Evolutionary conservation across 768 basidiomycete species (phyloP).

Genomic region (Glaciozyma martinii): DNA sequence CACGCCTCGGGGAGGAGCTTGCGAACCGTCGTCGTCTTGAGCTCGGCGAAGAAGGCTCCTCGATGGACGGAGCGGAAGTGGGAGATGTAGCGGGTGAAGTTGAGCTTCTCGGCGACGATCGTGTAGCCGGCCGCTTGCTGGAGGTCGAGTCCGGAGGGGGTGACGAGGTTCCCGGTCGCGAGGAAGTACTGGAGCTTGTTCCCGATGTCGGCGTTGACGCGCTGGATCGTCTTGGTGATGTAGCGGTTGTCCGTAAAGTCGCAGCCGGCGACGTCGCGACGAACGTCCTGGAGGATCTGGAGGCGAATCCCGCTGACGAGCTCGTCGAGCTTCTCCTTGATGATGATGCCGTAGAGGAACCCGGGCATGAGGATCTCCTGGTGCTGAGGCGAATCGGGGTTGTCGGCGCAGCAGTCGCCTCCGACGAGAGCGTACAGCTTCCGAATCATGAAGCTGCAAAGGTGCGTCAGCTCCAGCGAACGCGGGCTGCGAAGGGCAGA

Average conservation of each 20-base stretch:
- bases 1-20: constrained; percentile 95
- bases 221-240: constrained; percentile 61
- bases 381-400: constrained; percentile 97
- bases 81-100: constrained; percentile 95
- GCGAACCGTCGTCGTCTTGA: constrained; percentile 94
- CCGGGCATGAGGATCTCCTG: constrained; percentile 96
- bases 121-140: constrained; percentile 99
- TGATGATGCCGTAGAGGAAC: constrained; percentile 85
- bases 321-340: constrained; percentile 94
- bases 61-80: constrained; percentile 98
- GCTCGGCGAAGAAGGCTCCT: constrained; percentile 96
- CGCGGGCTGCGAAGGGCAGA: not conserved
- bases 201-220: constrained; percentile 86
- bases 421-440: constrained; percentile 89
- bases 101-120: constrained; percentile 95
- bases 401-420: constrained; percentile 80
- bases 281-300: constrained; percentile 63
- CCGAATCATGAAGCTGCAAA: constrained; percentile 81
- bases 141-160: constrained; percentile 87
- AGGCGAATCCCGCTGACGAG: constrained; percentile 54
- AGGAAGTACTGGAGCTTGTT: constrained; percentile 84
- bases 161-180: constrained; percentile 90
- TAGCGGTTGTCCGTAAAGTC: constrained; percentile 85
- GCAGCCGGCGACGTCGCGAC: constrained; percentile 61
- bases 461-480: constrained; percentile 3